Evolutionary conservation across 768 basidiomycete genomes (phyloP).

Genomic region (Paxillus involutus): DNA sequence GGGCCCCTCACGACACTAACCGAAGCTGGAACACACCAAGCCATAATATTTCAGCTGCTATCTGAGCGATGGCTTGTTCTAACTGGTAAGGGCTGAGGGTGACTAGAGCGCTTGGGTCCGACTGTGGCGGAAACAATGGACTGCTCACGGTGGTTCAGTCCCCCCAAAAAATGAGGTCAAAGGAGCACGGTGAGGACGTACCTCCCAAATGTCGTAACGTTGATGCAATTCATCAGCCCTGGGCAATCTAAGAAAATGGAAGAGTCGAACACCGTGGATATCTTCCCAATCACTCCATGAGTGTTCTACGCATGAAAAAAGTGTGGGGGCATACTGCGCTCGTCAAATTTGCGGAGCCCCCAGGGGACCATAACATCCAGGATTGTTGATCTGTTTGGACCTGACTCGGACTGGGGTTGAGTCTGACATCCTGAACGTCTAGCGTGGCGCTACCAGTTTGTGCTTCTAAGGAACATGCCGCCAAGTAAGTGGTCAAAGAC

Average conservation of each 20-base stretch:
- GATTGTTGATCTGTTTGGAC: too few relatives aligned
- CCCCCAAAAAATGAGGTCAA: not conserved
- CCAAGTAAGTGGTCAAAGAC: slow-evolving; percentile 1
- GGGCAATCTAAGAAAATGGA: too few relatives aligned
- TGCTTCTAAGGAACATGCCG: slow-evolving; percentile 6
- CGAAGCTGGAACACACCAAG: not conserved
- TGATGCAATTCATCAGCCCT: too few relatives aligned
- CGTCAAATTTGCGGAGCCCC: not conserved
- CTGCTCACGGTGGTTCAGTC: not conserved
- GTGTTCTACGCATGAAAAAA: not conserved
- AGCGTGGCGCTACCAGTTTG: not conserved
- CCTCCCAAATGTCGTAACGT: too few relatives aligned
- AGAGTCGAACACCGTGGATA: not conserved
- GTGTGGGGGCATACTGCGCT: not conserved
- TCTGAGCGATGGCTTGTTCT: too few relatives aligned
- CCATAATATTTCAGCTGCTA: slow-evolving; percentile 9
- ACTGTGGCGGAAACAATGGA: not conserved
- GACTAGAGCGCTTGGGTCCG: not conserved
- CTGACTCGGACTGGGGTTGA: not conserved
- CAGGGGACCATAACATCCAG: too few relatives aligned
- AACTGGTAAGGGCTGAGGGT: slow-evolving; percentile 1
- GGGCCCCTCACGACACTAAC: not conserved
- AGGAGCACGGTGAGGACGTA: too few relatives aligned
- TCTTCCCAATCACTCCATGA: not conserved
- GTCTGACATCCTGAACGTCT: too few relatives aligned